These are phyloP conservation scores for Imleria badia DNA, from an alignment of 768 basidiomycete species.

Conservation along the genomic window DNA sequence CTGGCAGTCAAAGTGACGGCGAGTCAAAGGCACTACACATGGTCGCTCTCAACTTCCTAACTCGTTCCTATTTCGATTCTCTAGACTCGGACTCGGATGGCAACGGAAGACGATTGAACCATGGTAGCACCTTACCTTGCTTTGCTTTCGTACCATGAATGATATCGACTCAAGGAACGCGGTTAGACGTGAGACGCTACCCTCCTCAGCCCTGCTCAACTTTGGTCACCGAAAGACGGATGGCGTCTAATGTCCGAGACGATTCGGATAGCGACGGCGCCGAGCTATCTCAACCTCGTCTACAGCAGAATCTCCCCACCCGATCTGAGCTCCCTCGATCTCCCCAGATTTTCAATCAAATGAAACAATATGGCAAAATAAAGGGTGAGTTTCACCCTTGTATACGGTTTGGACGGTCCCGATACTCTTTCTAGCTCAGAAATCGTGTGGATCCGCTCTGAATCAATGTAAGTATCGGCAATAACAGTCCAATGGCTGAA, in stretches of 20 bases:
- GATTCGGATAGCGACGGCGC: slow-evolving; percentile 16
- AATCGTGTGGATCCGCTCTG: background rate
- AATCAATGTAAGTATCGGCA: slow-evolving; percentile 14
- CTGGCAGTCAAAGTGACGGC: slow-evolving; percentile 7
- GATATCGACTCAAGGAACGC: background rate
- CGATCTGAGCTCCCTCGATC: background rate
- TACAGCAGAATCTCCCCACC: background rate
- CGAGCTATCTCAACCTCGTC: slow-evolving; percentile 2
- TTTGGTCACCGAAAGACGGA: slow-evolving; percentile 1
- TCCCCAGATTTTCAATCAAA: background rate
- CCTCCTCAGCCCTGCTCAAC: background rate
- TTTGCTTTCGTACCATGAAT: background rate
- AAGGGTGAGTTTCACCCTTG: slow-evolving; percentile 2
- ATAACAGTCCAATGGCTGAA: background rate
- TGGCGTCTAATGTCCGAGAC: slow-evolving; percentile 13
- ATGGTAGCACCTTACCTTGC: background rate
- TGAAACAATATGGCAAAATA: background rate
- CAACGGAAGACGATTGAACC: background rate
- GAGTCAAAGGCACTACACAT: slow-evolving; percentile 2
- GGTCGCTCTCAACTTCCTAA: background rate
- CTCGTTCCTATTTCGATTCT: background rate
- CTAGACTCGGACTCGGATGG: slow-evolving; percentile 20
- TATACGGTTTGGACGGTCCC: background rate
- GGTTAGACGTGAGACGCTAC: slow-evolving; percentile 4
- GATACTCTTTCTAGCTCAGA: slow-evolving; percentile 8